A percentile compares a stretch with the other conserved stretches of the same genome.
phyloP scores from a whole-genome alignment of 1,284 basidiomycete species.

The Meripilus lineatus region DNA sequence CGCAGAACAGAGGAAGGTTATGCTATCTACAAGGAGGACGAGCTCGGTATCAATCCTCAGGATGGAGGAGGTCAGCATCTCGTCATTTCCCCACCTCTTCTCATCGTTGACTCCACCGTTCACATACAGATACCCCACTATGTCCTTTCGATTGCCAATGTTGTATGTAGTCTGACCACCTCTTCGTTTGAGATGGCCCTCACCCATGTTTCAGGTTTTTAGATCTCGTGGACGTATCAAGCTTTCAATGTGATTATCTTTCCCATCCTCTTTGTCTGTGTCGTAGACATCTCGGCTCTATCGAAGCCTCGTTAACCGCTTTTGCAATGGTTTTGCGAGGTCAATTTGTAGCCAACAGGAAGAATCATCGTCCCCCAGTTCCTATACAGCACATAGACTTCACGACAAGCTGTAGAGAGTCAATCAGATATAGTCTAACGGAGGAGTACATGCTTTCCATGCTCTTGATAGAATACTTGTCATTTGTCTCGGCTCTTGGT shows the following conservation, averaged over 20 bases:
- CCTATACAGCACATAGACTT: too few species aligned
- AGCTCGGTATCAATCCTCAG: conserved; percentile 68
- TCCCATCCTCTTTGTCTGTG: not conserved
- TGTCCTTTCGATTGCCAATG: conserved; percentile 32
- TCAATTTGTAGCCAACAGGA: conserved; percentile 41
- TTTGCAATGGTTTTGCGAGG: conserved; percentile 17
- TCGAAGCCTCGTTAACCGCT: conserved; percentile 54
- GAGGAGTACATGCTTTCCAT: too few species aligned
- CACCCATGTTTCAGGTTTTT: conserved; percentile 39
- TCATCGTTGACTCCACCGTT: not conserved
- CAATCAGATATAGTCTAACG: too few species aligned
- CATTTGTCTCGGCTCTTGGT: not conserved
- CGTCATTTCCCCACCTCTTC: not conserved
- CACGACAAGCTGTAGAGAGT: too few species aligned
- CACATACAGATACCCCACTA: conserved; percentile 30
- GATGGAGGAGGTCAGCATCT: conserved; percentile 59
- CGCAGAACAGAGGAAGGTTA: conserved; percentile 84
- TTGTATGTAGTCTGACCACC: conserved; percentile 20
- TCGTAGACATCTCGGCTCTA: conserved; percentile 38
- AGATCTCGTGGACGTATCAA: conserved; percentile 14
- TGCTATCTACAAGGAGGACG: conserved; percentile 82
- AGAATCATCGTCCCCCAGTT: conserved; percentile 19
- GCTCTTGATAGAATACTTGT: too few species aligned
- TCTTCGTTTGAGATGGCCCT: not conserved
- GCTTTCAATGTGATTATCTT: not conserved